These are phyloP conservation scores for Curvularia spicifera DNA, from an alignment of 2,329 filamentous ascomycete species.

Conservation along the genomic window DNA sequence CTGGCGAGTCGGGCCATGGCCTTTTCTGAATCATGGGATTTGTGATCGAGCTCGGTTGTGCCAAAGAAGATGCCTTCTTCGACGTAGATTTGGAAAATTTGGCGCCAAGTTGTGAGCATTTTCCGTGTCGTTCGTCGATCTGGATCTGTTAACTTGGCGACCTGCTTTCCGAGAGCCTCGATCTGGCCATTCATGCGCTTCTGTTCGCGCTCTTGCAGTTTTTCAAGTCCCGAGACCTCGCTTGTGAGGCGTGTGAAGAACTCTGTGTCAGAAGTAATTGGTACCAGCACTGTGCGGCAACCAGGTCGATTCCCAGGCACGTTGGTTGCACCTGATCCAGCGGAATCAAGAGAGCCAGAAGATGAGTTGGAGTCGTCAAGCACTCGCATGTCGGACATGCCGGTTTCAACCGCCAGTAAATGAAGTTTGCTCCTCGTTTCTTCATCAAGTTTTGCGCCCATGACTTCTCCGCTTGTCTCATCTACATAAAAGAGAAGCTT, in stretches of 20 bases:
- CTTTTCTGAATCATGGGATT: slow-evolving; percentile 67
- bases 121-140: slow-evolving; percentile 64
- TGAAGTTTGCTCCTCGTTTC: slow-evolving; percentile 69
- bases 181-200: slow-evolving; percentile 69
- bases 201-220: slow-evolving; percentile 71
- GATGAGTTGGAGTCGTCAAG: slow-evolving; percentile 36
- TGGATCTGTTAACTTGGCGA: slow-evolving; percentile 70
- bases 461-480: slow-evolving; percentile 67
- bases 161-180: slow-evolving; percentile 65
- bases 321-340: not conserved
- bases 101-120: slow-evolving; percentile 77
- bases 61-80: slow-evolving; percentile 85
- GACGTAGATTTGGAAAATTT: slow-evolving; percentile 81
- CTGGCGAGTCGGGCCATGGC: slow-evolving; percentile 72
- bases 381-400: slow-evolving; percentile 49
- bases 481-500: slow-evolving; percentile 74
- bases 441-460: slow-evolving; percentile 71
- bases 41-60: slow-evolving; percentile 73
- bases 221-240: slow-evolving; percentile 73
- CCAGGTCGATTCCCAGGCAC: slow-evolving; percentile 21
- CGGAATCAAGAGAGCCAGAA: slow-evolving; percentile 8
- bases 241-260: slow-evolving; percentile 79
- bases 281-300: slow-evolving; percentile 69
- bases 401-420: slow-evolving; percentile 61
- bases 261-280: slow-evolving; percentile 75